Conservation (phyloP, 2,329 filamentous ascomycete species). For the Sporothrix dimorphospora region DNA sequence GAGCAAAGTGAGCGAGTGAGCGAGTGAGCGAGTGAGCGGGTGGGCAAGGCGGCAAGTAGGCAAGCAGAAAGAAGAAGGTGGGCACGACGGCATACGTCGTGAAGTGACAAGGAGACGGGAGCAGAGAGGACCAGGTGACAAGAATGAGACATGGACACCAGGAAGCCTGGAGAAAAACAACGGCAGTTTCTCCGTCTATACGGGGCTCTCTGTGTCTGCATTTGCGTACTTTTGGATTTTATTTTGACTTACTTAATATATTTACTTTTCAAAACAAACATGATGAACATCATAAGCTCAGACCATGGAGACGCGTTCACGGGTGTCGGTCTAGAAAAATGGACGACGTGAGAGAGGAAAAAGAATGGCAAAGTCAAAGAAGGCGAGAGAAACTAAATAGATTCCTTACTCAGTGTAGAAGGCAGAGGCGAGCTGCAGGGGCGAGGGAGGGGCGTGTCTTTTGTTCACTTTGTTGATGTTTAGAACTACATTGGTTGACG, state of each 20-base stretch:
- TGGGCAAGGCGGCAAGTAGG: no score
- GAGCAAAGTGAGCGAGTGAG: background rate
- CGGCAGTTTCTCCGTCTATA: slow-evolving; percentile 13
- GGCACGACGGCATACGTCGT: no score
- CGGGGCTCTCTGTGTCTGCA: background rate
- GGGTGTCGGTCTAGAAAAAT: background rate
- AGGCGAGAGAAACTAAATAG: background rate
- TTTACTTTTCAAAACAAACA: background rate
- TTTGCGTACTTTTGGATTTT: background rate
- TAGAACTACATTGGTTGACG: background rate
- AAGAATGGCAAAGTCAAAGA: background rate
- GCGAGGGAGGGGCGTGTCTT: background rate
- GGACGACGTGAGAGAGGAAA: no score
- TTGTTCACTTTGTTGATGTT: background rate
- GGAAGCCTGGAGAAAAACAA: background rate
- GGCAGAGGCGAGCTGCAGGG: slow-evolving; percentile 30
- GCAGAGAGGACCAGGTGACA: background rate
- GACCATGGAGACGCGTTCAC: background rate
- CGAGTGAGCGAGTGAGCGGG: no score
- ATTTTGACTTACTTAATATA: no score
- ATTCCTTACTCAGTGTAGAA: slow-evolving; percentile 28
- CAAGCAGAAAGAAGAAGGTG: no score
- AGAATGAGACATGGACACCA: background rate
- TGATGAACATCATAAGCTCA: background rate
- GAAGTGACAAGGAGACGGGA: background rate